Percentiles rank a stretch among this genome's conserved stretches.
Conservation (phyloP, 345 rosid genomes). For the Cardamine occulta region DNA sequence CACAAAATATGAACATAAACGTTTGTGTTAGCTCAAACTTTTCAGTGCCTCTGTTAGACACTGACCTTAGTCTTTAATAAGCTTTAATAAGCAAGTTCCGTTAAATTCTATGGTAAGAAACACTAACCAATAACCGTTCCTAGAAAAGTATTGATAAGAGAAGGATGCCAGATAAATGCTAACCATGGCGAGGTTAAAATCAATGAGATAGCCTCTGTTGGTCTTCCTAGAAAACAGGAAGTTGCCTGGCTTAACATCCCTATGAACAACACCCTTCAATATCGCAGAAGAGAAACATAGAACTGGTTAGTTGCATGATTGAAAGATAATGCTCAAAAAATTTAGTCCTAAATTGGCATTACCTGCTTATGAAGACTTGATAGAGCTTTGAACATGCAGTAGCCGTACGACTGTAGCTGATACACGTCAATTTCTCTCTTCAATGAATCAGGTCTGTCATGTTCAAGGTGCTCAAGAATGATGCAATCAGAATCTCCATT, state of each 20-base stretch:
- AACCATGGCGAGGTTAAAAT: slow-evolving; percentile 96
- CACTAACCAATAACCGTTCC: neutral
- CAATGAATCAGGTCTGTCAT: slow-evolving; percentile 96
- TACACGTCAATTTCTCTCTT: slow-evolving; percentile 71
- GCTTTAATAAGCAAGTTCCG: neutral
- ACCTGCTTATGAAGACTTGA: slow-evolving; percentile 91
- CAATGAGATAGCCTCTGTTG: slow-evolving; percentile 85
- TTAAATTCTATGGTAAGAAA: slow-evolving; percentile 24
- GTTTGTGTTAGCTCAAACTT: slow-evolving; percentile 4
- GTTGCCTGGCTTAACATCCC: slow-evolving; percentile 98
- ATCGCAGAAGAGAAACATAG: slow-evolving; percentile 19
- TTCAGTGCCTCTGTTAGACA: slow-evolving; percentile 26
- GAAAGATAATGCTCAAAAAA: neutral
- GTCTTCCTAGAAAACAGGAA: slow-evolving; percentile 84
- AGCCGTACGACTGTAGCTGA: slow-evolving; percentile 82
- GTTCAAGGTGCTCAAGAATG: slow-evolving; percentile 84
- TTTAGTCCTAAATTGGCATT: slow-evolving; percentile 17
- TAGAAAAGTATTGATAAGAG: slow-evolving; percentile 15
- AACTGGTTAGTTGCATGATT: slow-evolving; percentile 18
- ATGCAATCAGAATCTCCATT: slow-evolving; percentile 76
- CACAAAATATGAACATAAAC: slow-evolving; percentile 15
- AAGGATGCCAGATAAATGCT: slow-evolving; percentile 41
- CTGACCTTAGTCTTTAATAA: slow-evolving; percentile 1
- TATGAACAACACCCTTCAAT: slow-evolving; percentile 82
- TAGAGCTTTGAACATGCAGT: slow-evolving; percentile 88